Evolutionary conservation across 495 filamentous ascomycete genomes (phyloP), one percentile per base, ranked within the genome.

Genomic region (Lichina pygmaea): DNA sequence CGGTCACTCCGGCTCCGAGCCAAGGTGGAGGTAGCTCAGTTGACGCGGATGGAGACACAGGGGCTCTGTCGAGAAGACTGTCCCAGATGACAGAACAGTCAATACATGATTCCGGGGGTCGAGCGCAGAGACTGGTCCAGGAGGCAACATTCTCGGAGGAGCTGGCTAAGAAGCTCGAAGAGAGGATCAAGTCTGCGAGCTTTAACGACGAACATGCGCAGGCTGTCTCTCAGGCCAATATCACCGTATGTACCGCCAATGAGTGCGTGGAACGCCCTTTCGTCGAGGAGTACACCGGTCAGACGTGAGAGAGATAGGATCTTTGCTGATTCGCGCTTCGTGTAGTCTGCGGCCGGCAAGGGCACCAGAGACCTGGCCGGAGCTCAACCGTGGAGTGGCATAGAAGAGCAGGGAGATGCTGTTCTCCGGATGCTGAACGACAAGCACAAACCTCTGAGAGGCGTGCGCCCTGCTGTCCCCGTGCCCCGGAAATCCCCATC

Each of bases 81-180:
- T 63, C 73, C 39, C 66, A 82, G 55, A 80, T 89, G 56, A 86
- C 79, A 32, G 83, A 92, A 56, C 77, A 89, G 44, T 69, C 67
- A 6, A 61, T 93, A 24, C 62, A 84, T 30, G 71, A 70, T 47
- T 80, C 77, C 13, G 77, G 81, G 17, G 68, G 70, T 48, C 71
- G 75, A 39, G 77, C 81, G 36, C 67, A 62, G 41, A 77, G 75
- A 53, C 80, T 78, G n/a, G 66, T 93, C 11, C 66, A 79, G 53
- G 78, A 91, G 46, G 82, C 81, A 42, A 81, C 81, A 32, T 93
- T 97, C 62, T 78, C 75, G 45, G 79, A 85, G 13, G 84, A 93
- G 48, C 61, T 95, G 49, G 91, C 83, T 54, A 60, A 61, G 49
- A 59, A 71, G 47, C 65, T 97, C 6, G 72, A 86, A 45, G 75